Percentiles rank a stretch among this genome's conserved stretches.
phyloP scores from a whole-genome alignment of 2,329 filamentous ascomycete genomes.

The Ascochyta koolunga region DNA sequence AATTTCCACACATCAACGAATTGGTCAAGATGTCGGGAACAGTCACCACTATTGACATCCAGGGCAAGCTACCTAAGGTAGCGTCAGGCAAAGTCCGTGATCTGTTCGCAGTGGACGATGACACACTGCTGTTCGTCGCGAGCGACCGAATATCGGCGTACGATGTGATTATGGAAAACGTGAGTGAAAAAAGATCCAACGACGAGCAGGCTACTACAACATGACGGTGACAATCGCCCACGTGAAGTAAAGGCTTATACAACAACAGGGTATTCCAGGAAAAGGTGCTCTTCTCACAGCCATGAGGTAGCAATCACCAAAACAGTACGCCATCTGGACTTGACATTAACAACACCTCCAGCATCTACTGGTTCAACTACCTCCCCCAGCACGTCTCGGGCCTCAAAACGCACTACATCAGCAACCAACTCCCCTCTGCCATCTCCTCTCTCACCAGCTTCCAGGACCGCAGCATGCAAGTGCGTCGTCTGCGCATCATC shows the following conservation, averaged over 20 bases:
- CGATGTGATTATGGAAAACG: slow-evolving; percentile 87
- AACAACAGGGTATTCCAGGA: slow-evolving; percentile 65
- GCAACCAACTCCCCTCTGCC: slow-evolving; percentile 59
- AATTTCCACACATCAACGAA: slow-evolving; percentile 2
- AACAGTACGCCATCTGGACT: not conserved
- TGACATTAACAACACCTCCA: slow-evolving; percentile 12
- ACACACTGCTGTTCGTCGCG: slow-evolving; percentile 79
- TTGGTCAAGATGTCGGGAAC: slow-evolving; percentile 21
- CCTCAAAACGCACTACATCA: slow-evolving; percentile 69
- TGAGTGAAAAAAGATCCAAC: slow-evolving; percentile 43
- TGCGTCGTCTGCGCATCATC: slow-evolving; percentile 74
- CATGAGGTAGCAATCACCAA: slow-evolving; percentile 54
- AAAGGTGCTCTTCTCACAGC: slow-evolving; percentile 72
- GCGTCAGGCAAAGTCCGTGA: slow-evolving; percentile 79
- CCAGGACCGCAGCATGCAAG: slow-evolving; percentile 73
- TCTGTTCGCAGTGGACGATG: slow-evolving; percentile 73
- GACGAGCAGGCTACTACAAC: not conserved
- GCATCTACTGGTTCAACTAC: slow-evolving; percentile 69
- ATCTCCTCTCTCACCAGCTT: slow-evolving; percentile 55
- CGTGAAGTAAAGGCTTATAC: not conserved
- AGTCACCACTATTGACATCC: slow-evolving; percentile 41
- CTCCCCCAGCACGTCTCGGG: slow-evolving; percentile 62
- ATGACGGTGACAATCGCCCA: too few relatives aligned
- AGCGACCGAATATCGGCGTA: slow-evolving; percentile 94
- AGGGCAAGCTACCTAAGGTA: slow-evolving; percentile 53